phyloP scores from a whole-genome alignment of 768 basidiomycete species.

The Lentinula raphanica region DNA sequence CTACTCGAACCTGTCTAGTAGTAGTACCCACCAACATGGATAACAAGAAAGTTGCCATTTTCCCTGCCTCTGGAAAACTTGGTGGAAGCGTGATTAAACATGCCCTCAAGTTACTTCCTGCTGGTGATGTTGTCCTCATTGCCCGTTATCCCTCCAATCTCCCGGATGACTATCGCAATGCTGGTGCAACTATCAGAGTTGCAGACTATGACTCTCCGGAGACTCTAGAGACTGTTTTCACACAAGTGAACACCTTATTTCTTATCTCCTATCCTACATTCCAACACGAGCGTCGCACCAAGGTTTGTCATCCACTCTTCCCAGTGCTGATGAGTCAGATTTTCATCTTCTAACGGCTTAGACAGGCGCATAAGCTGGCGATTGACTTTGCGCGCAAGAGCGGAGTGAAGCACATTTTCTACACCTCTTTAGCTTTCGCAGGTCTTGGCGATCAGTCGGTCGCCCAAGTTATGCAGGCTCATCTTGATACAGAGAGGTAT shows the following conservation, averaged over 20 bases:
- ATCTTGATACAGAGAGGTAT: slow-evolving; percentile 3
- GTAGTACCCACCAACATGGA: neutral
- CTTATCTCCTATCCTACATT: slow-evolving; percentile 2
- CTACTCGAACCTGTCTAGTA: no score
- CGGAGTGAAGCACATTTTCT: slow-evolving; percentile 4
- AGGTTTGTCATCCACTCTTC: neutral
- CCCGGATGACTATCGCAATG: neutral
- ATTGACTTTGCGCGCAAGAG: neutral
- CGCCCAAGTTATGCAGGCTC: slow-evolving; percentile 3
- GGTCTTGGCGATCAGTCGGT: neutral
- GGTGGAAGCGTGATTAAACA: neutral
- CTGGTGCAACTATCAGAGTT: neutral
- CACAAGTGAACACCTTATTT: neutral
- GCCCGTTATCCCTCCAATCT: neutral
- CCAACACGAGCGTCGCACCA: slow-evolving; percentile 2
- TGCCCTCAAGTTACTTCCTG: neutral
- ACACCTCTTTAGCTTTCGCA: slow-evolving; percentile 1
- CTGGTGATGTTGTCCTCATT: neutral
- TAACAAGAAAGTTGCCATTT: neutral
- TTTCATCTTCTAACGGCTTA: neutral
- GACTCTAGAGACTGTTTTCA: neutral
- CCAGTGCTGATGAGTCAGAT: neutral
- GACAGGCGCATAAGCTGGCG: neutral
- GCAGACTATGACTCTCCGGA: neutral
- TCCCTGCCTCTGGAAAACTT: neutral